Evolutionary conservation across 768 basidiomycete genomes (phyloP), one percentile per base, ranked within the genome.

Genomic region (Clitopilus hobsonii): DNA sequence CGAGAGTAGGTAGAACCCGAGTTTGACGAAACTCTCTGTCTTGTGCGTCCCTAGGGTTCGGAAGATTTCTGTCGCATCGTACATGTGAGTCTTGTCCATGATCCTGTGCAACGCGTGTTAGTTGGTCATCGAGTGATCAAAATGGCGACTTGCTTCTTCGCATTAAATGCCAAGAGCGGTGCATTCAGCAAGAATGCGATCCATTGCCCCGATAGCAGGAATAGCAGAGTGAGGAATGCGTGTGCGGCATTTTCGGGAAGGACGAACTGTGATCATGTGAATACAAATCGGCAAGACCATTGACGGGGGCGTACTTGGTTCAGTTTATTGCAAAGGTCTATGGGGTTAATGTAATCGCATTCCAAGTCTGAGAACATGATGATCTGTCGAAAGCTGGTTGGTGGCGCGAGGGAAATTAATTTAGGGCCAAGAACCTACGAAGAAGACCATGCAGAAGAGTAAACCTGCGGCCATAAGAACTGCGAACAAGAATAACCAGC

Each of bases 321-420:
- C 65, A 98, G 86, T 79, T 97, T 98, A 76, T 98, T 98, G 76
- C 97, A 98, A 32, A 98, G 86, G 73, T 99, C 97, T 84, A 99
- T 99, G 52, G 97, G 97, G 74, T 99, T 99, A 80, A 98, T 96
- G 76, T 98, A 98, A 81, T 97, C 94, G 79, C 94, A 97, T 76
- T 98, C 96, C 68, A 98, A 77, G 76, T 98, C 97, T 41, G 94
- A 97, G 80, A 98, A 98, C 96, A 98, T 98, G 79, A 99, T 98
- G 66, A 99, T 98, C 96, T 98, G 63, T 49, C 28, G 29, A 27
- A 41, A n/a, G 28, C 25, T 51, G 18, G 32, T 30, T 28, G 52
- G 22, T 49, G 30, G 53, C 32, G 52, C 25, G 48, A 52, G 41
- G 36, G 47, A 52, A 54, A 51, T 23, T 14, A n/a, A 26, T 11